Base-by-base conservation (phyloP, 2,329 filamentous ascomycete species). In the Xylariaceae sp. region DNA sequence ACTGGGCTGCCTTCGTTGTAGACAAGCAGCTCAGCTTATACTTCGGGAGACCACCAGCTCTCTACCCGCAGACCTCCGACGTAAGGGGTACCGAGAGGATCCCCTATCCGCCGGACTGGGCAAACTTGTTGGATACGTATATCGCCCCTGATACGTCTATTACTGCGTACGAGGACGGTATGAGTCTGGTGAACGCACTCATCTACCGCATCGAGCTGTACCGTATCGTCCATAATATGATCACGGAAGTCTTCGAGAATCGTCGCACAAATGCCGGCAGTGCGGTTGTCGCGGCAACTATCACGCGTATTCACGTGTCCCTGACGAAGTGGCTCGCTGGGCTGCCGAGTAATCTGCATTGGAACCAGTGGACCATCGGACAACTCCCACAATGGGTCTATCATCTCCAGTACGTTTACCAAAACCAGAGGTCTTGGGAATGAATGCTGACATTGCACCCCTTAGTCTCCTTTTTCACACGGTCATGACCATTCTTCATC, bases 21-120 rank as follows among this genome's bases (percentile, higher is more conserved):
- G 79, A 81, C 55, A 81, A 80, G 67, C 78, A 81, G 61, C 70
- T 81, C 7, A 80, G 78, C 60, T 67, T 81, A 5, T 80, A 79
- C 65, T 81, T 81, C 65, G 79, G 79, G 8, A 73, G 79, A 17
- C 78, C 79, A 13, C 78, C 79, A 0, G 79, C 78, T 4, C 68
- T 81, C 0, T 77, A 81, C 56, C 78, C 78, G 0, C 73, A 76
- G 56, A 77, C 79, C 62, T 78, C 78, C 8, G 78, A 81, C 55
- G 79, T 81, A 2, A 72, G 75, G 3, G 78, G 79, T 59, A 80
- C 78, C 0, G 77, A 79, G 51, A 71, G 77, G 9, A 73, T 81
- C 3, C 77, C 78, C 7, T 81, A 80, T 57, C 79, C 79, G 0
- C 73, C 76, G 1, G 78, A 79, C 42, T 80, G 77, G 77, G 72